Evolutionary conservation across 2,329 filamentous ascomycete species (phyloP).

Genomic region (Fusarium mundagurra): DNA sequence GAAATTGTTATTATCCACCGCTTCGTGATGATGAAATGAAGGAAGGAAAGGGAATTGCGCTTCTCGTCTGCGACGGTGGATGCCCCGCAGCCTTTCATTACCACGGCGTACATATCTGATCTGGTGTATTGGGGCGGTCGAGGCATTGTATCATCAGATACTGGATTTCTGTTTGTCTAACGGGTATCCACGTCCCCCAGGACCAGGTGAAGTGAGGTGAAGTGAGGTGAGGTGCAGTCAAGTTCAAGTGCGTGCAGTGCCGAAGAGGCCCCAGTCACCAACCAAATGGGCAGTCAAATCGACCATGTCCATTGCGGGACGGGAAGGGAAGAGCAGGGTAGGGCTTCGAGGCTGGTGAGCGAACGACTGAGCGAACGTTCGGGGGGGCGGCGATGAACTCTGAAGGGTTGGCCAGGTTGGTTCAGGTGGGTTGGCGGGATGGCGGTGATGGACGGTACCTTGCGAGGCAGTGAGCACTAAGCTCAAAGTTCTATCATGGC

Average conservation of each 20-base stretch:
- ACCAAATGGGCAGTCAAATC: conserved; percentile 12
- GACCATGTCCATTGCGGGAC: conserved; percentile 17
- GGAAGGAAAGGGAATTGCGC: conserved; percentile 30
- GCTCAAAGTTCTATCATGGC: not conserved
- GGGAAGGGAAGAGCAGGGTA: conserved; percentile 29
- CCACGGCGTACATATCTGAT: conserved; percentile 29
- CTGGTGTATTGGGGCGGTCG: conserved; percentile 5
- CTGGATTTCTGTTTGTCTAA: conserved; percentile 12
- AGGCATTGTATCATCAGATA: conserved; percentile 25
- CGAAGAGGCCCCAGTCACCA: conserved; percentile 27
- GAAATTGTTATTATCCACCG: conserved; percentile 44
- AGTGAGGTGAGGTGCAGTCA: conserved; percentile 22
- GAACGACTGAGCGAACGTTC: not conserved
- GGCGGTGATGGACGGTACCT: conserved; percentile 21
- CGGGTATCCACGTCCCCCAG: not conserved
- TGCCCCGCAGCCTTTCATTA: conserved; percentile 36
- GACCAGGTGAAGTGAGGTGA: conserved; percentile 7
- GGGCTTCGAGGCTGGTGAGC: not conserved
- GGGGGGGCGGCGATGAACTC: conserved; percentile 3
- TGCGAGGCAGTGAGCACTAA: conserved; percentile 41
- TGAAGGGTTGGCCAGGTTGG: not conserved
- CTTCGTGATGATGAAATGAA: conserved; percentile 13
- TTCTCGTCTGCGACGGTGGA: conserved; percentile 35
- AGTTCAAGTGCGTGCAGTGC: conserved; percentile 30
- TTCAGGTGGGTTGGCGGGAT: conserved; percentile 26